phyloP scores from a whole-genome alignment of 202 grass and related monocot genomes.

The Zizania palustris region DNA sequence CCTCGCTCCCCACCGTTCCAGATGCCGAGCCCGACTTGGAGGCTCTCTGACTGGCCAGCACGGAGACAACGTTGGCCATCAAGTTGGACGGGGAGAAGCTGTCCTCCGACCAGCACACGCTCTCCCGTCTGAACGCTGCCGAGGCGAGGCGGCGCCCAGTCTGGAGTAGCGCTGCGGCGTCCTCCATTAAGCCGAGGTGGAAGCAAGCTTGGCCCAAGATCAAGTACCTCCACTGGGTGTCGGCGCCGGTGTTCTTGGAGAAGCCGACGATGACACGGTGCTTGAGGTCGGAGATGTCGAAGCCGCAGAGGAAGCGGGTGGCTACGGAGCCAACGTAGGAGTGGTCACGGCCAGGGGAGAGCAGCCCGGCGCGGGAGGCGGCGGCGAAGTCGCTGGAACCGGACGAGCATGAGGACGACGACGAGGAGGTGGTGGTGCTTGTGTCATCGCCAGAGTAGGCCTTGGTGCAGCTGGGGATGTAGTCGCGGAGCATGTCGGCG shows the following conservation, averaged over 20 bases:
- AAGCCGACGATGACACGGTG: conserved; percentile 64
- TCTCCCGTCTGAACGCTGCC: conserved; percentile 78
- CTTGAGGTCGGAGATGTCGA: conserved; percentile 71
- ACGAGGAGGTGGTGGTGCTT: conserved; percentile 31
- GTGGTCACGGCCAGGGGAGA: conserved; percentile 54
- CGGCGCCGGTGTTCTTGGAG: conserved; percentile 40
- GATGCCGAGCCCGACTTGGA: conserved; percentile 31
- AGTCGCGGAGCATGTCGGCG: conserved; percentile 83
- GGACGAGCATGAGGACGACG: conserved; percentile 39
- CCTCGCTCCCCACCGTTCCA: conserved; percentile 17
- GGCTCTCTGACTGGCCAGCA: background rate
- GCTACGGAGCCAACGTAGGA: conserved; percentile 37
- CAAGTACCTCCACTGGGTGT: conserved; percentile 85
- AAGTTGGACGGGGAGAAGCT: conserved; percentile 59
- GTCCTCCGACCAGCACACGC: conserved; percentile 77
- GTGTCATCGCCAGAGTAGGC: conserved; percentile 21
- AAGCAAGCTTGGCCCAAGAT: conserved; percentile 77
- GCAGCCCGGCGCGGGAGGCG: conserved; percentile 48
- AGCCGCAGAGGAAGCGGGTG: conserved; percentile 58
- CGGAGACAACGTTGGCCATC: background rate
- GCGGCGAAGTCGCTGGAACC: conserved; percentile 42
- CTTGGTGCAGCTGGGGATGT: conserved; percentile 76
- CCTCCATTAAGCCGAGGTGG: conserved; percentile 92
- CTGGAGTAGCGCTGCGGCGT: conserved; percentile 76
- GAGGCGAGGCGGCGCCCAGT: conserved; percentile 79